These are phyloP conservation scores for Croton laevigatus DNA, from an alignment of 441 rosid genomes.

Conservation along the genomic window DNA sequence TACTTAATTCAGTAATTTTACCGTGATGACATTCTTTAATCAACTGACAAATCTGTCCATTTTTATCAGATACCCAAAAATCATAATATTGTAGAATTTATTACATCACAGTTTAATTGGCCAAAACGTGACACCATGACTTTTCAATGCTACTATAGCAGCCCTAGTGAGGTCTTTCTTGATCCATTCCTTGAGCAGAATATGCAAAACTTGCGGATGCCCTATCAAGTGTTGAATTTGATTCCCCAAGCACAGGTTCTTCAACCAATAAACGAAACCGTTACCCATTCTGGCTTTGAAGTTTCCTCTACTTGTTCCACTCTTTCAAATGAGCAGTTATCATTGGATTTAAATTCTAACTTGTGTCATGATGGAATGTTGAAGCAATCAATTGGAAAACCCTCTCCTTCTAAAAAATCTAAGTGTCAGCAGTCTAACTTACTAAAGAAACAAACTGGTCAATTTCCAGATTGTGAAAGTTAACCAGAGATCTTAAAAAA, in stretches of 20 bases:
- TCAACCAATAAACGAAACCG: conserved; percentile 20
- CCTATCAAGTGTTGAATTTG: conserved; percentile 23
- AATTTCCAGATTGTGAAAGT: conserved; percentile 19
- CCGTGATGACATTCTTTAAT: conserved; percentile 1
- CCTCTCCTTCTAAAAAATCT: conserved; percentile 22
- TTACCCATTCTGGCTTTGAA: conserved; percentile 35
- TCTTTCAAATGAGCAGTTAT: conserved; percentile 36
- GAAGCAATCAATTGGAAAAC: conserved; percentile 25
- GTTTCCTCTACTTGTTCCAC: conserved; percentile 50
- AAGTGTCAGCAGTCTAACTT: conserved; percentile 6
- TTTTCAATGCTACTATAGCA: conserved; percentile 19
- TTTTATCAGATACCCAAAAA: conserved; percentile 56
- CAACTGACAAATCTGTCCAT: conserved; percentile 7
- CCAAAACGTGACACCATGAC: conserved; percentile 28
- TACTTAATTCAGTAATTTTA: not conserved
- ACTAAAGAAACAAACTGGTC: conserved; percentile 29
- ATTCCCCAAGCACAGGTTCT: conserved; percentile 30
- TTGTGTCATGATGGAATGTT: conserved; percentile 25
- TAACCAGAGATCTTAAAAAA: conserved; percentile 28
- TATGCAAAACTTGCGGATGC: conserved; percentile 25
- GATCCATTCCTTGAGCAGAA: conserved; percentile 34
- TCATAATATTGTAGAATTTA: conserved; percentile 43
- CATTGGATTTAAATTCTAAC: conserved; percentile 28
- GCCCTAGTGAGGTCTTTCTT: conserved; percentile 20
- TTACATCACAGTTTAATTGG: conserved; percentile 41